Evolutionary conservation across 2,329 filamentous ascomycete genomes (phyloP), one percentile per base, ranked within the genome.

Genomic region (Epichloe festucae): DNA sequence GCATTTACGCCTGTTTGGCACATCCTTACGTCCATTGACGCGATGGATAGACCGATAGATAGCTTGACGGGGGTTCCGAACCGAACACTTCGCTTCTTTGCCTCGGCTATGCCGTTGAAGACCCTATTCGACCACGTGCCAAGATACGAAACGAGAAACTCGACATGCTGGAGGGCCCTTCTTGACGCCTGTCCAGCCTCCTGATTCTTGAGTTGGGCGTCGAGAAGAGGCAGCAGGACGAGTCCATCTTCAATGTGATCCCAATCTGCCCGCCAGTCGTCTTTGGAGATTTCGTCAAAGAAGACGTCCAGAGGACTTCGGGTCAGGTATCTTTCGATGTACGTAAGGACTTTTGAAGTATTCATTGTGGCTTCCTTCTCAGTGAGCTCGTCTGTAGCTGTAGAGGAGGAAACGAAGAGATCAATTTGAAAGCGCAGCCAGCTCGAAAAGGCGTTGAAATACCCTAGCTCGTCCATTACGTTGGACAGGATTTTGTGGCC

Each of bases 371-470:
- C 81, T 58, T 93, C 87, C 57, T 85, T 86, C 54, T 91, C 89
- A 23, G 82, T 77, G 44, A 86, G 73, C 56, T 96, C 91, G 21
- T 89, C 82, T 7, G 74, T 75, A 15, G 75, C 73, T 0, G 81
- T 58, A 71, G 58, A 85, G 69, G 62, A 71, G 4, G 84, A 81
- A 5, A 80, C 79, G 45, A 91, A 78, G 14, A 84, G 78, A 56
- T 94, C 87, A 53, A 95, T 91, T 60, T 90, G 83, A 60, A 89
- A 79, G 36, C 84, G 81, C 48, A 97, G 72, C 91, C 91, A 97
- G 50, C 76, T 74, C 0, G 87, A 90, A 63, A 96, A 97, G 5
- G 80, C 76, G 2, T 72, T 65, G 60, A 95, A 97, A 48, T 89
- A 78, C 27, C 82, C 77, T 15, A 91, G 77, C 66, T 97, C 91